These are phyloP conservation scores for Aristolochia contorta DNA, from an alignment of 164 flowering plant genomes.

Conservation along the genomic window DNA sequence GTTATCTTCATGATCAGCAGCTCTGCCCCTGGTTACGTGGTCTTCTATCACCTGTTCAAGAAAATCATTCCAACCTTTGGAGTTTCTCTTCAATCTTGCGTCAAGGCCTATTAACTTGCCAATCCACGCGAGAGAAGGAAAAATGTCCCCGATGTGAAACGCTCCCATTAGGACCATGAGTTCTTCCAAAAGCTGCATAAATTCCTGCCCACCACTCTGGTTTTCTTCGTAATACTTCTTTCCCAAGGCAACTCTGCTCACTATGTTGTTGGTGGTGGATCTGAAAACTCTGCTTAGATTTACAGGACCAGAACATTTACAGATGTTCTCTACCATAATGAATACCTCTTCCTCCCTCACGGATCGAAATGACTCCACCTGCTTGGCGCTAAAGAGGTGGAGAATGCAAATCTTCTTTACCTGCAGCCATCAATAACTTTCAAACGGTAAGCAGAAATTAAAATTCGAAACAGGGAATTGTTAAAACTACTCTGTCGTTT, in stretches of 20 bases:
- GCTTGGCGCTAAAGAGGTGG: constrained; percentile 1
- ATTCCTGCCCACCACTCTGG: neutral
- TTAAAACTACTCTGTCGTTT: no score
- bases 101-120: neutral
- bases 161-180: neutral
- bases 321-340: neutral
- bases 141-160: neutral
- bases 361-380: neutral
- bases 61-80: neutral
- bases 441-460: neutral
- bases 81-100: constrained; percentile 1
- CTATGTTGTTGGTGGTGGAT: neutral
- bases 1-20: neutral
- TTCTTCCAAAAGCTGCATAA: neutral
- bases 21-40: neutral
- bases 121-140: neutral
- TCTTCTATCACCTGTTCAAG: neutral
- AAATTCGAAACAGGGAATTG: neutral
- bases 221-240: neutral
- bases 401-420: constrained; percentile 1
- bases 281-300: neutral
- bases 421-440: neutral
- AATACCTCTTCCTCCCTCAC: constrained; percentile 7
- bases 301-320: neutral
- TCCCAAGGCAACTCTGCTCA: constrained; percentile 2